Percentiles rank a stretch among this genome's conserved stretches.
Conservation (phyloP, 768 basidiomycete species). For the Mycena galopus region DNA sequence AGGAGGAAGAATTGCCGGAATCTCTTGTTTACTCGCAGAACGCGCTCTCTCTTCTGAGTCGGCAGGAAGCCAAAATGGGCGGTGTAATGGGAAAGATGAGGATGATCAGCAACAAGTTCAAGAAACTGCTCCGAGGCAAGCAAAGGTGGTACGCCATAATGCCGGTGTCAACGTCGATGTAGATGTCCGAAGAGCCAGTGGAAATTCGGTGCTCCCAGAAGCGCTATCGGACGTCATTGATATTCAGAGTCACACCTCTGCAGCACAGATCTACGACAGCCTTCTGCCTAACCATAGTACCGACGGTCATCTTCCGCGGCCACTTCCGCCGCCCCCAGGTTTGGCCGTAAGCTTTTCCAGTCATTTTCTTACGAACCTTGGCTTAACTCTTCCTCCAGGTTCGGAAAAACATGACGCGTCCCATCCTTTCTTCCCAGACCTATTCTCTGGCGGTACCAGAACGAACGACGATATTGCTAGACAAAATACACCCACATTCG, state of each 20-base stretch:
- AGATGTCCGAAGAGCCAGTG: conserved; percentile 19
- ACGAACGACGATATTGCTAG: conserved; percentile 12
- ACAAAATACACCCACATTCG: conserved; percentile 31
- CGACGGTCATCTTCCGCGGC: conserved; percentile 20
- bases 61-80: conserved; percentile 12
- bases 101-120: conserved; percentile 45
- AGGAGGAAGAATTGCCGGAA: conserved; percentile 7
- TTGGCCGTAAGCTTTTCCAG: conserved; percentile 38
- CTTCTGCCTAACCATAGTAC: conserved; percentile 25
- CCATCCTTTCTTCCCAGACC: conserved; percentile 38
- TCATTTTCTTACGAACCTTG: not conserved
- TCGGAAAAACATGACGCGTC: conserved; percentile 30
- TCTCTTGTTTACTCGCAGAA: conserved; percentile 10
- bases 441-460: conserved; percentile 29
- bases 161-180: conserved; percentile 30
- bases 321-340: conserved; percentile 44
- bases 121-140: conserved; percentile 41
- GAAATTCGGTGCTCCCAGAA: conserved; percentile 1
- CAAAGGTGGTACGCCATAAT: conserved; percentile 3
- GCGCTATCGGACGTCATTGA: conserved; percentile 30
- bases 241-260: conserved; percentile 28
- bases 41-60: conserved; percentile 8
- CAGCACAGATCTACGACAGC: conserved; percentile 30
- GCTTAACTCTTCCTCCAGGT: conserved; percentile 13
- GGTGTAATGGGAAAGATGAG: conserved; percentile 42